Conservation (phyloP, 2,329 filamentous ascomycete species). For the Ascochyta lentis region DNA sequence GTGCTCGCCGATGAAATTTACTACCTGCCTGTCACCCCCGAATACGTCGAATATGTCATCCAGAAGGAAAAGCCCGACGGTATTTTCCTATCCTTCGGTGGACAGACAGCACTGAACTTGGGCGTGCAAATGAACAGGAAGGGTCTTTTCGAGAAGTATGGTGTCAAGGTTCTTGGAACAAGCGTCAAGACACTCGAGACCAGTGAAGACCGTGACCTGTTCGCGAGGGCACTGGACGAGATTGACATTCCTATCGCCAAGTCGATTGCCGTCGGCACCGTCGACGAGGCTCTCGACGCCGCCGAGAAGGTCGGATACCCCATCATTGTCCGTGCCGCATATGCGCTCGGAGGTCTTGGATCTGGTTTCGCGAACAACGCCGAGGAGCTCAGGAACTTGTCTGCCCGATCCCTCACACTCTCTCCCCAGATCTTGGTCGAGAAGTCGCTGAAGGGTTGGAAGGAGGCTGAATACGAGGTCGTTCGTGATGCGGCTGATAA, state of each 20-base stretch:
- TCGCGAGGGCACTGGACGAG: conserved; percentile 93
- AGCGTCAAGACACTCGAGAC: conserved; percentile 93
- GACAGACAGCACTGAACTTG: conserved; percentile 94
- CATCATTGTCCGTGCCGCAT: conserved; percentile 96
- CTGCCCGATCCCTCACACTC: conserved; percentile 88
- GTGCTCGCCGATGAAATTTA: conserved; percentile 96
- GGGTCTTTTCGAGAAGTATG: conserved; percentile 93
- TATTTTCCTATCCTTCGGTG: conserved; percentile 96
- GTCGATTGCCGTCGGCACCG: conserved; percentile 87
- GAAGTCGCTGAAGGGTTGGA: conserved; percentile 99
- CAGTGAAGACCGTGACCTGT: conserved; percentile 94
- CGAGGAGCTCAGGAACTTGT: conserved; percentile 92
- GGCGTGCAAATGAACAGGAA: conserved; percentile 97
- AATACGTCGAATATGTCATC: conserved; percentile 98
- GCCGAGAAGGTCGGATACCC: conserved; percentile 90
- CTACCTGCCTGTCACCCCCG: conserved; percentile 95
- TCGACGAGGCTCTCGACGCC: conserved; percentile 90
- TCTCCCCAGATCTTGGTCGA: conserved; percentile 97
- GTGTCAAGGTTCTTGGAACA: conserved; percentile 93
- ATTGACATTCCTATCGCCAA: conserved; percentile 98
- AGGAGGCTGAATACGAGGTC: conserved; percentile 98
- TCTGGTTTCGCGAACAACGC: conserved; percentile 95
- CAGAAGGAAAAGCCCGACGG: conserved; percentile 95
- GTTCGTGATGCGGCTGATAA: conserved; percentile 97
- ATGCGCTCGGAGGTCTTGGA: conserved; percentile 92